phyloP scores from a whole-genome alignment of 2,329 filamentous ascomycete species.

The Fusarium avenaceum region DNA sequence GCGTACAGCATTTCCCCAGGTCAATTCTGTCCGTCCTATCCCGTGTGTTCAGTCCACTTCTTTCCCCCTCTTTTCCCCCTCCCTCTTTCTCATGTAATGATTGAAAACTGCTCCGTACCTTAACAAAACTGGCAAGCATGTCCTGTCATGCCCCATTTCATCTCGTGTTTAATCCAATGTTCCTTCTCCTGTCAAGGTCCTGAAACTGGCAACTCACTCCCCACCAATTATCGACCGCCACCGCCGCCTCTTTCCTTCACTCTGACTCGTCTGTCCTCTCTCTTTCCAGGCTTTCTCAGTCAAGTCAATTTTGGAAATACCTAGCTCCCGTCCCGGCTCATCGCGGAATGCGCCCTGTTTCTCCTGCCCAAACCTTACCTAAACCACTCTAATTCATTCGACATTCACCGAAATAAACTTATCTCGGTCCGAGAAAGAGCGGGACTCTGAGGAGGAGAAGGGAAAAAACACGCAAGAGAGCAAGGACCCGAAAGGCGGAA shows the following conservation, averaged over 20 bases:
- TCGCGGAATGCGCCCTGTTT: slow-evolving; percentile 20
- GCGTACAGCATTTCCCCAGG: slow-evolving; percentile 27
- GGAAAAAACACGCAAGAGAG: slow-evolving; percentile 18
- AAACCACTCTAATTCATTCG: slow-evolving; percentile 7
- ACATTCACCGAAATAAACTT: slow-evolving; percentile 24
- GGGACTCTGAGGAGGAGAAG: slow-evolving; percentile 12
- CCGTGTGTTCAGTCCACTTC: slow-evolving; percentile 28
- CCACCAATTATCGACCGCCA: slow-evolving; percentile 13
- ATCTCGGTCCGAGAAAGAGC: slow-evolving; percentile 42
- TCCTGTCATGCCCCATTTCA: slow-evolving; percentile 23
- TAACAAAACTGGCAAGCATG: slow-evolving; percentile 9
- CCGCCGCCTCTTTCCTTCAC: slow-evolving; percentile 9
- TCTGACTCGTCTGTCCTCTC: no score
- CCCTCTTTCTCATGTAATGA: slow-evolving; percentile 10
- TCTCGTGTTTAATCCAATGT: slow-evolving; percentile 20
- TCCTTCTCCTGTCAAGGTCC: slow-evolving; percentile 11
- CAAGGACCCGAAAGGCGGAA: no score
- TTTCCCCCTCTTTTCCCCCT: slow-evolving; percentile 12
- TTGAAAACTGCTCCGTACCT: not conserved
- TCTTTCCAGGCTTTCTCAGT: not conserved
- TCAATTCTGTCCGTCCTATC: slow-evolving; percentile 25
- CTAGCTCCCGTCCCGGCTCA: slow-evolving; percentile 15
- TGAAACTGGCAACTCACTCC: slow-evolving; percentile 35
- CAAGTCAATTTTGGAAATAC: slow-evolving; percentile 12
- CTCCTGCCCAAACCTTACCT: slow-evolving; percentile 5